A percentile compares a stretch with the other conserved stretches of the same genome.
phyloP scores from a whole-genome alignment of 371 early-diverging fungal genomes.

The Mortierella sp. region DNA sequence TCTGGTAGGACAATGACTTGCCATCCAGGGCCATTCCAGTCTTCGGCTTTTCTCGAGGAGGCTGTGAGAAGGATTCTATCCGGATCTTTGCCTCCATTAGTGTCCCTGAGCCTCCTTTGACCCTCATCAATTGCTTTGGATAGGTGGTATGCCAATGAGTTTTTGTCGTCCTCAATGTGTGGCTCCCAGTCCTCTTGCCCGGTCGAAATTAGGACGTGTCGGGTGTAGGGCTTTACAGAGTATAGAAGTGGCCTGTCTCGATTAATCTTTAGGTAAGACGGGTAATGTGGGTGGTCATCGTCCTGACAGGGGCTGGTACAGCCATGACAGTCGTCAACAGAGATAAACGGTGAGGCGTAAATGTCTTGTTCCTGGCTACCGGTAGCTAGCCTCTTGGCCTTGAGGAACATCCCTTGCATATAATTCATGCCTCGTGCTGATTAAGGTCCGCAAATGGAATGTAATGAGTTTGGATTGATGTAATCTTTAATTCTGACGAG shows the following conservation, averaged over 20 bases:
- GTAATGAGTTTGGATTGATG: too few species aligned
- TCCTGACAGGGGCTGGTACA: conserved; percentile 59
- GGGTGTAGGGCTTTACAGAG: conserved; percentile 77
- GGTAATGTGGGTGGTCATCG: conserved; percentile 71
- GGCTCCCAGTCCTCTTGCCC: conserved; percentile 73
- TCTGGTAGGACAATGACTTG: conserved; percentile 67
- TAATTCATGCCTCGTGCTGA: conserved; percentile 14
- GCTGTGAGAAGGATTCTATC: conserved; percentile 60
- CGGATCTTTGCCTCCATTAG: background rate
- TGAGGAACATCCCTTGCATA: conserved; percentile 19
- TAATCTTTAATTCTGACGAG: too few species aligned
- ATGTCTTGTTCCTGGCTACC: conserved; percentile 21
- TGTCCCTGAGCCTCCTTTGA: conserved; percentile 7
- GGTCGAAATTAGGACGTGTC: conserved; percentile 75
- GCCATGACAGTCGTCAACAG: conserved; percentile 47
- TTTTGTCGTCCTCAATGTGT: conserved; percentile 68
- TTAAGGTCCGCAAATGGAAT: too few species aligned
- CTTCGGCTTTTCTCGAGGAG: conserved; percentile 54
- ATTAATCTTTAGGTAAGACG: conserved; percentile 75
- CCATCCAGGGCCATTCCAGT: conserved; percentile 40
- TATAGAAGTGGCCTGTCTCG: conserved; percentile 61
- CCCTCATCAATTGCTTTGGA: conserved; percentile 27
- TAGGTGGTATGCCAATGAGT: conserved; percentile 55
- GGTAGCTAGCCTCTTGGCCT: conserved; percentile 17
- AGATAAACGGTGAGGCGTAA: conserved; percentile 21